Evolutionary conservation across 2,329 filamentous ascomycete species (phyloP).

Genomic region (Claviceps fusiformis): DNA sequence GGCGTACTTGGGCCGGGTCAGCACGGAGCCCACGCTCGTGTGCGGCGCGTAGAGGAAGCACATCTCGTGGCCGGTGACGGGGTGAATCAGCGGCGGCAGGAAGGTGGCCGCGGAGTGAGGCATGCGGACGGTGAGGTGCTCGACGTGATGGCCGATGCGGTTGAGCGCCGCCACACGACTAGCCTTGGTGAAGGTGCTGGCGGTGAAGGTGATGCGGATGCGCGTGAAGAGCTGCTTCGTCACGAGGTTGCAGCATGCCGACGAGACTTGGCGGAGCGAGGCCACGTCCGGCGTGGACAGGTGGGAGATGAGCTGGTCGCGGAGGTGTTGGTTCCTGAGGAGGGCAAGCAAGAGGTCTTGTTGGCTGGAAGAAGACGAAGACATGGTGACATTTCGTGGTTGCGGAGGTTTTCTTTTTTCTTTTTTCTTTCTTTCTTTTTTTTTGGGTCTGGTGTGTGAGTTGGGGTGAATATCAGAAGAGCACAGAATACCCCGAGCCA

Average conservation of each 20-base stretch:
- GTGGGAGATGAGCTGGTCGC: constrained; percentile 31
- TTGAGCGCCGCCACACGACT: constrained; percentile 60
- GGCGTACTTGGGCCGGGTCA: constrained; percentile 63
- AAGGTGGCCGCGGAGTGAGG: constrained; percentile 68
- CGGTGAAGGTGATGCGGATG: constrained; percentile 55
- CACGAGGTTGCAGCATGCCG: constrained; percentile 56
- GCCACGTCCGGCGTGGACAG: constrained; percentile 40
- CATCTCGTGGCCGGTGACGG: constrained; percentile 61
- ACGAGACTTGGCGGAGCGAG: constrained; percentile 51
- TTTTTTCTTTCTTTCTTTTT: neutral
- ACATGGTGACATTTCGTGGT: constrained; percentile 38
- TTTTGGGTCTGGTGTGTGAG: no score
- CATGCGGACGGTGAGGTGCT: constrained; percentile 64
- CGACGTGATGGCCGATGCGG: constrained; percentile 65
- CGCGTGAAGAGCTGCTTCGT: constrained; percentile 57
- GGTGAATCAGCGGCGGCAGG: constrained; percentile 71
- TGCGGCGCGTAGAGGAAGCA: constrained; percentile 73
- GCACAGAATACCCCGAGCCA: no score
- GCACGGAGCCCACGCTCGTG: constrained; percentile 45
- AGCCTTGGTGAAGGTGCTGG: constrained; percentile 63
- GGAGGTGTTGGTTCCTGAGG: constrained; percentile 27
- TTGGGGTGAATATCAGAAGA: no score
- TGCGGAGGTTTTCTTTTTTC: neutral
- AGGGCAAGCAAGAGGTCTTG: constrained; percentile 40
- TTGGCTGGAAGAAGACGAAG: constrained; percentile 17